These are phyloP conservation scores for Aspergillus bridgeri DNA, from an alignment of 495 filamentous ascomycete species.

Conservation along the genomic window DNA sequence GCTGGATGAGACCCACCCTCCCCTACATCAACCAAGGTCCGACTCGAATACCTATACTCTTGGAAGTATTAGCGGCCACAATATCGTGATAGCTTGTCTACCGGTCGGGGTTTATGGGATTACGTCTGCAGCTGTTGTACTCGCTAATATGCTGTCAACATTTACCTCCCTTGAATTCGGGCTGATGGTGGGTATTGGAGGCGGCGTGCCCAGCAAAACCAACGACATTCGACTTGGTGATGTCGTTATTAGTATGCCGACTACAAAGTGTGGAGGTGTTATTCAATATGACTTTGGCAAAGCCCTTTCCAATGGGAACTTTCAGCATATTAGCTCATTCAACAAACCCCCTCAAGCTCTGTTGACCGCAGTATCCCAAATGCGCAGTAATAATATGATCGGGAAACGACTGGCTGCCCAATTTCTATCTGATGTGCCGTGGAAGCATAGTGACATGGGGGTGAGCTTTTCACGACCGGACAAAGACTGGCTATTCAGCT, in stretches of 20 bases:
- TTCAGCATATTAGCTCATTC: slow-evolving; percentile 2
- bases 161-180: neutral
- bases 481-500: slow-evolving; percentile 3
- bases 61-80: slow-evolving; percentile 3
- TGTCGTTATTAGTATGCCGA: too few species aligned
- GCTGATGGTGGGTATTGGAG: slow-evolving; percentile 3
- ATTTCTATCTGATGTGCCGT: neutral
- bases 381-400: neutral
- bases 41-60: slow-evolving; percentile 4
- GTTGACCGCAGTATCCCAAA: neutral
- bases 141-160: neutral
- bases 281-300: neutral
- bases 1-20: neutral
- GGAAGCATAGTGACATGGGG: neutral
- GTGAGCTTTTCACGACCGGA: neutral
- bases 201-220: slow-evolving; percentile 1
- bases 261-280: too few species aligned
- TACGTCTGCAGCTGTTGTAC: neutral
- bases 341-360: neutral
- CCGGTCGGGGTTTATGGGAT: neutral
- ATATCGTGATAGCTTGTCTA: slow-evolving; percentile 1
- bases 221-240: neutral
- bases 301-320: neutral
- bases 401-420: neutral
- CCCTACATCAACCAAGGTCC: neutral